Conservation (phyloP, 176 grass and related monocot species). For the Miscanthus lutarioriparius region DNA sequence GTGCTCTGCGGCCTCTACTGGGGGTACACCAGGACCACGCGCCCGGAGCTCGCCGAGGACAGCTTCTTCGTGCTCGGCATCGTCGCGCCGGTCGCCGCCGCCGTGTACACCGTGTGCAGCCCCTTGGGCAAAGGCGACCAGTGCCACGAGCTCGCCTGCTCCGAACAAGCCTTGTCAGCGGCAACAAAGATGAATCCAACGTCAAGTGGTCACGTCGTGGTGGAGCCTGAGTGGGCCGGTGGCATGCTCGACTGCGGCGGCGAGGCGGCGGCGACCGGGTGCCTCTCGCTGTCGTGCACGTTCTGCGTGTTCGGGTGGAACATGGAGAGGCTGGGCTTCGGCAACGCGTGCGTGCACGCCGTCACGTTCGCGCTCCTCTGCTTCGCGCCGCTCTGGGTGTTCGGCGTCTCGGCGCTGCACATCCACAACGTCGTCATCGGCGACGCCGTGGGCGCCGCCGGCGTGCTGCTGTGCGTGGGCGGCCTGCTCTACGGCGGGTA, state of each 20-base stretch:
- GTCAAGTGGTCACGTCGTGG: constrained; percentile 12
- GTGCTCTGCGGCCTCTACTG: constrained; percentile 70
- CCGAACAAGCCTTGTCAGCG: rapidly evolving
- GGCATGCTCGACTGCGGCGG: constrained; percentile 54
- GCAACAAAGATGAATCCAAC: not conserved
- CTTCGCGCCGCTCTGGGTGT: constrained; percentile 68
- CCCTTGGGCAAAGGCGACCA: constrained; percentile 45
- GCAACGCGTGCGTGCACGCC: constrained; percentile 68
- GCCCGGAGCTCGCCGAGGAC: constrained; percentile 51
- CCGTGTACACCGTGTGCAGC: constrained; percentile 53
- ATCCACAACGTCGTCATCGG: constrained; percentile 48
- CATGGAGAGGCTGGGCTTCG: constrained; percentile 67
- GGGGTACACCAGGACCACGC: constrained; percentile 38
- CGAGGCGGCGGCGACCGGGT: not conserved
- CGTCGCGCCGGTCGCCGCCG: constrained; percentile 49
- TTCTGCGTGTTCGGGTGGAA: constrained; percentile 87
- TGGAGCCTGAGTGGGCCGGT: constrained; percentile 66
- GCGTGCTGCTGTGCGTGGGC: constrained; percentile 53
- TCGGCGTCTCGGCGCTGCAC: constrained; percentile 69
- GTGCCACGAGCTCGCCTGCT: not conserved
- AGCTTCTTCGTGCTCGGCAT: constrained; percentile 52
- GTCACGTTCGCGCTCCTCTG: constrained; percentile 67
- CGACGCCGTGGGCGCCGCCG: constrained; percentile 47
- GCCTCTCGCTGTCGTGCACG: constrained; percentile 61
- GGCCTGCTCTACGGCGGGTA: constrained; percentile 74